Conservation (phyloP, 441 rosid species). For the Pelargonium australe region DNA sequence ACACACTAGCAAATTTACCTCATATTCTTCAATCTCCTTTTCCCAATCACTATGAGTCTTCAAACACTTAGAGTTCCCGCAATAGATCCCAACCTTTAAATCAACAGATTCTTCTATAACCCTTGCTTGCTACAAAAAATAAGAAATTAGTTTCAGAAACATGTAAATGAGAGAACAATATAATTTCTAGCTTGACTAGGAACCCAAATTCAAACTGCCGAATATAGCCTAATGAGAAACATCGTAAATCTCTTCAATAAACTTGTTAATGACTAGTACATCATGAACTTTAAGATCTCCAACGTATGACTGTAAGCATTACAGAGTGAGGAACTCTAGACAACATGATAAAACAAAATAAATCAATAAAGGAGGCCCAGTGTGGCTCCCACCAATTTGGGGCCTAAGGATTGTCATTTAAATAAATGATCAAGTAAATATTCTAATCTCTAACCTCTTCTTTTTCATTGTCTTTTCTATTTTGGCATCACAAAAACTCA, state of each 20-base stretch:
- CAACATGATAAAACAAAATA: not conserved
- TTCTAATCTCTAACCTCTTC: not conserved
- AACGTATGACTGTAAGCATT: not conserved
- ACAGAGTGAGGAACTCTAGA: not conserved
- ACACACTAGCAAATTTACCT: conserved; percentile 42
- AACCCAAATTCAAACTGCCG: not conserved
- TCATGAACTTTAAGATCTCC: not conserved
- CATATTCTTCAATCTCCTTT: conserved; percentile 57
- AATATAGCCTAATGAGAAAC: not conserved
- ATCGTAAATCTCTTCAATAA: not conserved
- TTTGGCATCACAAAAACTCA: not conserved
- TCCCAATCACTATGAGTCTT: conserved; percentile 70
- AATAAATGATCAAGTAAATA: too few species aligned
- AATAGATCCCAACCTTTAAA: conserved; percentile 64
- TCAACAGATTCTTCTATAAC: conserved; percentile 67
- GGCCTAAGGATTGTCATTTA: too few species aligned
- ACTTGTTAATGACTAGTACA: not conserved
- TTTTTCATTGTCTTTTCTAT: not conserved
- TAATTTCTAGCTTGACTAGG: not conserved
- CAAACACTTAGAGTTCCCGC: conserved; percentile 51
- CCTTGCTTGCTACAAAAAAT: conserved; percentile 65
- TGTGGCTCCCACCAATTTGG: not conserved
- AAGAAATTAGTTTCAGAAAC: conserved; percentile 18
- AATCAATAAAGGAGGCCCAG: not conserved
- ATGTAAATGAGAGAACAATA: not conserved